Conservation (phyloP, 1,284 basidiomycete genomes). For the Rhodotorula mucilaginosa region DNA sequence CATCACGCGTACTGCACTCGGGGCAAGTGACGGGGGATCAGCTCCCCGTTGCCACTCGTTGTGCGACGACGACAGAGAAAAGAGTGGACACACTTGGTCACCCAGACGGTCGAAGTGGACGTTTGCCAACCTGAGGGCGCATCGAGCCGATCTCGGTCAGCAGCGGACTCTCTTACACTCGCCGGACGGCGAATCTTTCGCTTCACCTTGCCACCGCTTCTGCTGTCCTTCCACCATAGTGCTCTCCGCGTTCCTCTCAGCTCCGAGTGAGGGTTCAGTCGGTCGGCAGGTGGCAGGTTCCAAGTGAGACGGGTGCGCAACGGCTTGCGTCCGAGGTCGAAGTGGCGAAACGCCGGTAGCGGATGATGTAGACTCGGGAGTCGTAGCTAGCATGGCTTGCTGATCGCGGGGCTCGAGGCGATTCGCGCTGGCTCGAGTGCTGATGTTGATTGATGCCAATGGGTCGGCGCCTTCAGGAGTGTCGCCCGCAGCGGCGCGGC, state of each 20-base stretch:
- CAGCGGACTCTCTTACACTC: background rate
- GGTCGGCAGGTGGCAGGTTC: background rate
- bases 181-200: background rate
- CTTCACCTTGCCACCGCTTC: slow-evolving; percentile 29
- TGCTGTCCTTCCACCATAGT: background rate
- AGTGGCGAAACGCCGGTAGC: too few relatives aligned
- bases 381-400: too few relatives aligned
- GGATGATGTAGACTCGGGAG: too few relatives aligned
- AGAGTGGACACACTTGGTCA: slow-evolving; percentile 18
- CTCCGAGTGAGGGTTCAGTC: too few relatives aligned
- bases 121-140: slow-evolving; percentile 27
- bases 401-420: background rate
- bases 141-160: background rate
- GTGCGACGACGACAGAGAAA: too few relatives aligned
- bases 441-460: background rate
- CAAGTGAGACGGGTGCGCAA: background rate
- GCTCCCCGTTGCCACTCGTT: too few relatives aligned
- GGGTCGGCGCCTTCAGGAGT: background rate
- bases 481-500: background rate
- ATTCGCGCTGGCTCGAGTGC: background rate
- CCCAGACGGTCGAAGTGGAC: slow-evolving; percentile 21
- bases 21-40: background rate
- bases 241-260: too few relatives aligned
- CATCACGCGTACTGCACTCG: slow-evolving; percentile 17
- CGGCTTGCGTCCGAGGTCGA: too few relatives aligned